A percentile compares a stretch with the other conserved stretches of the same genome.
Conservation (phyloP, 306 rosid genomes). For the Trifolium fragiferum region DNA sequence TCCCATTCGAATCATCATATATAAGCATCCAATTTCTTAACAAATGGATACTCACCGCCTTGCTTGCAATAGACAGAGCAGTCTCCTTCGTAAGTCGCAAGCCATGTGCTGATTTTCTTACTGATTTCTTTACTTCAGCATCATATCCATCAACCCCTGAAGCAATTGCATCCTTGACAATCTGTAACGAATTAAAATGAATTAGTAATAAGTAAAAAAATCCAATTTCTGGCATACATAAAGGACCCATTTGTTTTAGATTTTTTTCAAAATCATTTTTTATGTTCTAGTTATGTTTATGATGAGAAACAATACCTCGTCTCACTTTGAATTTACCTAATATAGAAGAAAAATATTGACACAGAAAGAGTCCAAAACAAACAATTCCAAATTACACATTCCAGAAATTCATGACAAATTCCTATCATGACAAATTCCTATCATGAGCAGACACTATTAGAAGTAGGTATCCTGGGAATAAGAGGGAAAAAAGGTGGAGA, state of each 20-base stretch:
- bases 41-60: conserved; percentile 73
- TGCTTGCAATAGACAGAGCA: conserved; percentile 96
- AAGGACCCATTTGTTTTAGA: no score
- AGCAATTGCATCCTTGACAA: conserved; percentile 88
- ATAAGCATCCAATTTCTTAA: conserved; percentile 35
- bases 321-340: neutral
- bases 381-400: neutral
- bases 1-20: conserved; percentile 6
- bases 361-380: no score
- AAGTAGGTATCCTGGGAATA: neutral
- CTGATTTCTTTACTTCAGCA: conserved; percentile 70
- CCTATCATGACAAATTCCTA: conserved; percentile 24
- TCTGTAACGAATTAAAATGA: conserved; percentile 50
- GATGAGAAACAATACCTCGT: no score
- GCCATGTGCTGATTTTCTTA: conserved; percentile 94
- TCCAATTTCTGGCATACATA: neutral
- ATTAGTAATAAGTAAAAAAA: conserved; percentile 24
- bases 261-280: no score
- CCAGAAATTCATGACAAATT: conserved; percentile 27
- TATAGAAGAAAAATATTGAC: neutral
- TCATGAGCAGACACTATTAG: conserved; percentile 15
- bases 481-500: neutral
- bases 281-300: no score
- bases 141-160: conserved; percentile 95
- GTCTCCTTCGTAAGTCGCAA: conserved; percentile 83